A percentile compares a stretch with the other conserved stretches of the same genome.
Conservation (phyloP, 2,329 filamentous ascomycete species). For the Madurella fahalii region DNA sequence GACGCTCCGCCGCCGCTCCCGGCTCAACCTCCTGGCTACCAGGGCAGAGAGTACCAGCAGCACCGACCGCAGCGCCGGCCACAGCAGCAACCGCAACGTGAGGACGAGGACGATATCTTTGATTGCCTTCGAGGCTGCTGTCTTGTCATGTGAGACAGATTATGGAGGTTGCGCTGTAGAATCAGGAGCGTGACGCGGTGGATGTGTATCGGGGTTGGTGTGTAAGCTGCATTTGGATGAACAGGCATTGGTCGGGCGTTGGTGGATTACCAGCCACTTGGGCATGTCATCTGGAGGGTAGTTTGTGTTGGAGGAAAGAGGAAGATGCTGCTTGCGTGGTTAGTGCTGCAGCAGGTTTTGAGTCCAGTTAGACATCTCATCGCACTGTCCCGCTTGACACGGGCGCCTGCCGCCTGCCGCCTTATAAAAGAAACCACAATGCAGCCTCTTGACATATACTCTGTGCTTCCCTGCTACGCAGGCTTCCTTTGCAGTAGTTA, state of each 20-base stretch:
- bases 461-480: too few species aligned
- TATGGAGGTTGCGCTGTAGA: background rate
- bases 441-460: too few species aligned
- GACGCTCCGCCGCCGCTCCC: slow-evolving; percentile 41
- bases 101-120: slow-evolving; percentile 15
- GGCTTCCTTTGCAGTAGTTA: too few species aligned
- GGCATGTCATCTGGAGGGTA: background rate
- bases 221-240: background rate
- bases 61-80: slow-evolving; percentile 38
- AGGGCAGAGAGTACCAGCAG: slow-evolving; percentile 29
- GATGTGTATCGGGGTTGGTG: background rate
- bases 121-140: slow-evolving; percentile 60
- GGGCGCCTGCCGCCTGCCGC: background rate
- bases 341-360: background rate
- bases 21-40: slow-evolving; percentile 40
- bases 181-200: background rate
- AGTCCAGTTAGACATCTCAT: background rate
- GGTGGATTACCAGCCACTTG: background rate
- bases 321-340: background rate
- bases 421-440: background rate
- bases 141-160: slow-evolving; percentile 61
- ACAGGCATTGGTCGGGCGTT: background rate
- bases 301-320: background rate
- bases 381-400: background rate
- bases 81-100: slow-evolving; percentile 42